Evolutionary conservation across 805 yeast species (phyloP).

Genomic region (Saccharomycopsis malanga): DNA sequence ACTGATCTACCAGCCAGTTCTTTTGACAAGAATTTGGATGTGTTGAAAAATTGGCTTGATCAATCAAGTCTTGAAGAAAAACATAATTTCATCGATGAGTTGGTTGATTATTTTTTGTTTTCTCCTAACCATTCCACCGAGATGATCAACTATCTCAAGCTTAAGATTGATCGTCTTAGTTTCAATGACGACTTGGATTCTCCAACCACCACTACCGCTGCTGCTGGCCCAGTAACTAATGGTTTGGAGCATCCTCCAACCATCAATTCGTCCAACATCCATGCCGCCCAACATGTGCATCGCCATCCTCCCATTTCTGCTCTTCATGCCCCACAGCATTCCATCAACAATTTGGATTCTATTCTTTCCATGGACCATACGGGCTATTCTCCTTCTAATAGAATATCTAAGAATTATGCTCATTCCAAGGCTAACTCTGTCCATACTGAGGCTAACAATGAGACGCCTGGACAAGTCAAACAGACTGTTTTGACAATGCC

Average conservation of each 20-base stretch:
- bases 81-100: slow-evolving; percentile 19
- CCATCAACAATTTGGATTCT: slow-evolving; percentile 11
- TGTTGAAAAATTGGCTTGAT: slow-evolving; percentile 15
- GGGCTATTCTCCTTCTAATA: neutral
- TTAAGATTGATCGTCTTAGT: slow-evolving; percentile 19
- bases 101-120: slow-evolving; percentile 20
- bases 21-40: slow-evolving; percentile 1
- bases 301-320: neutral
- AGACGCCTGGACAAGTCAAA: slow-evolving; percentile 1
- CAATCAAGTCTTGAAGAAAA: slow-evolving; percentile 13
- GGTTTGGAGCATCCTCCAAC: too few species aligned
- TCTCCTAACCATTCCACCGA: slow-evolving; percentile 20
- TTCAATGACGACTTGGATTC: slow-evolving; percentile 21
- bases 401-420: neutral
- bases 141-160: slow-evolving; percentile 18
- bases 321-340: slow-evolving; percentile 4
- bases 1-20: neutral
- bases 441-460: slow-evolving; percentile 13
- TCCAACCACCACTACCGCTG: slow-evolving; percentile 13
- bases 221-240: neutral
- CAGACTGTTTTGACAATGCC: slow-evolving; percentile 16
- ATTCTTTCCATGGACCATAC: slow-evolving; percentile 3
- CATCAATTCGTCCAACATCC: neutral
- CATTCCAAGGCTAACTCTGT: slow-evolving; percentile 12
- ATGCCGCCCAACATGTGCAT: neutral